Evolutionary conservation across 2,329 filamentous ascomycete genomes (phyloP).

Genomic region (Aspergillus unguis): DNA sequence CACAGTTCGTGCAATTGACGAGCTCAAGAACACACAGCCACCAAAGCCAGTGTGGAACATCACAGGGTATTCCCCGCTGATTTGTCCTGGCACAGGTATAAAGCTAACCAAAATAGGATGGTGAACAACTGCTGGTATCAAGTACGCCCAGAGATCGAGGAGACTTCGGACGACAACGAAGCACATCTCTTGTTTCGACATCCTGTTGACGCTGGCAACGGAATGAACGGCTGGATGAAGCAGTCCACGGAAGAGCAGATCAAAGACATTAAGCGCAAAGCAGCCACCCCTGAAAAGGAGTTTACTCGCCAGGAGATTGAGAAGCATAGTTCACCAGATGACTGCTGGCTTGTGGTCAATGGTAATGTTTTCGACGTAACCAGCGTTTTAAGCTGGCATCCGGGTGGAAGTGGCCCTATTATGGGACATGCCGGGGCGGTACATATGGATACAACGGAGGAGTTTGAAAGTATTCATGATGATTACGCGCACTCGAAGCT

Average conservation of each 20-base stretch:
- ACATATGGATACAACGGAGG: slow-evolving; percentile 48
- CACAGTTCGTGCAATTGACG: slow-evolving; percentile 48
- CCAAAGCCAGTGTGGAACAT: slow-evolving; percentile 48
- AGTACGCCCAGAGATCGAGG: slow-evolving; percentile 41
- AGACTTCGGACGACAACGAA: slow-evolving; percentile 30
- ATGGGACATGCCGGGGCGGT: slow-evolving; percentile 51
- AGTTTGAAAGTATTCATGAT: slow-evolving; percentile 53
- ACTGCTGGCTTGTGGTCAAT: slow-evolving; percentile 55
- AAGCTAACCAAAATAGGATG: slow-evolving; percentile 34
- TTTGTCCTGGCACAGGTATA: too few relatives aligned
- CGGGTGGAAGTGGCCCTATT: slow-evolving; percentile 49
- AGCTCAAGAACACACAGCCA: slow-evolving; percentile 52
- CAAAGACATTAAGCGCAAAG: slow-evolving; percentile 44
- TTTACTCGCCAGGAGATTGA: slow-evolving; percentile 55
- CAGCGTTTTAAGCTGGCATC: slow-evolving; percentile 49
- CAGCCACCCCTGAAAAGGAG: slow-evolving; percentile 47
- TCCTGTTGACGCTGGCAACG: slow-evolving; percentile 45
- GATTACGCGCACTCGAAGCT: slow-evolving; percentile 51
- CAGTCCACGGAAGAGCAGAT: slow-evolving; percentile 46
- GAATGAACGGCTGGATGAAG: slow-evolving; percentile 52
- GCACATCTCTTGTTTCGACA: slow-evolving; percentile 45
- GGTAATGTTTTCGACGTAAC: slow-evolving; percentile 53
- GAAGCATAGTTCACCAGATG: slow-evolving; percentile 47
- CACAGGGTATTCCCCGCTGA: neutral
- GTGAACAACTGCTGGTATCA: slow-evolving; percentile 55